Conservation (phyloP, 345 rosid genomes). For the Pseudoturritis turrita region DNA sequence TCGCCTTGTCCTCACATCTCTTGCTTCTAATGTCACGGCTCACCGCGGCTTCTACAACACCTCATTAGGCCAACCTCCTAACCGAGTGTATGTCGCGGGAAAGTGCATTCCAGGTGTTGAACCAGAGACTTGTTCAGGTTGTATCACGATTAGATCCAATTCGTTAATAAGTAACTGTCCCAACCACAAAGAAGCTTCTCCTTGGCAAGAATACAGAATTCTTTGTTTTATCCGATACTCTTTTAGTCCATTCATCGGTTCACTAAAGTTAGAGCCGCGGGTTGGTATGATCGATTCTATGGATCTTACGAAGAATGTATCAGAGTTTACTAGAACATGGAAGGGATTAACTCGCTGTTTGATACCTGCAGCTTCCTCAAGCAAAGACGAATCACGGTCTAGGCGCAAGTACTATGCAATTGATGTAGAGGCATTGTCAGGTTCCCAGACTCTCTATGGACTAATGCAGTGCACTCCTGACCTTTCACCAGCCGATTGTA, state of each 20-base stretch:
- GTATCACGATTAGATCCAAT: neutral
- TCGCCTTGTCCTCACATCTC: neutral
- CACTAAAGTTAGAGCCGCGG: neutral
- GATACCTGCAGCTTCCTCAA: neutral
- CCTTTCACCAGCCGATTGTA: slow-evolving; percentile 16
- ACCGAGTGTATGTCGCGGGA: slow-evolving; percentile 24
- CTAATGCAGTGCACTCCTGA: slow-evolving; percentile 32
- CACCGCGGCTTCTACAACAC: neutral
- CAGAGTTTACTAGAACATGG: slow-evolving; percentile 17
- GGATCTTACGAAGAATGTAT: too few relatives aligned
- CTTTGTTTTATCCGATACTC: slow-evolving; percentile 35
- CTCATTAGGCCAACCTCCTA: neutral
- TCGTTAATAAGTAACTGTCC: neutral
- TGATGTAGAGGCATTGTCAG: neutral
- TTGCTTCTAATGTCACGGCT: neutral
- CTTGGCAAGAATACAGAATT: neutral
- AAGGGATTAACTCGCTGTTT: neutral
- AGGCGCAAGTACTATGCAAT: slow-evolving; percentile 2
- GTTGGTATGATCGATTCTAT: too few relatives aligned
- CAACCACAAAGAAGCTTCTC: neutral
- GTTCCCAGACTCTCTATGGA: slow-evolving; percentile 14
- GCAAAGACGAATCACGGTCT: neutral
- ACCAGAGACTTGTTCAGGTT: slow-evolving; percentile 12
- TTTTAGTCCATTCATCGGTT: neutral
- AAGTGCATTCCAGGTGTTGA: slow-evolving; percentile 1